Base-by-base conservation (phyloP, 2,329 filamentous ascomycete species). In the Epichloe amarillans region DNA sequence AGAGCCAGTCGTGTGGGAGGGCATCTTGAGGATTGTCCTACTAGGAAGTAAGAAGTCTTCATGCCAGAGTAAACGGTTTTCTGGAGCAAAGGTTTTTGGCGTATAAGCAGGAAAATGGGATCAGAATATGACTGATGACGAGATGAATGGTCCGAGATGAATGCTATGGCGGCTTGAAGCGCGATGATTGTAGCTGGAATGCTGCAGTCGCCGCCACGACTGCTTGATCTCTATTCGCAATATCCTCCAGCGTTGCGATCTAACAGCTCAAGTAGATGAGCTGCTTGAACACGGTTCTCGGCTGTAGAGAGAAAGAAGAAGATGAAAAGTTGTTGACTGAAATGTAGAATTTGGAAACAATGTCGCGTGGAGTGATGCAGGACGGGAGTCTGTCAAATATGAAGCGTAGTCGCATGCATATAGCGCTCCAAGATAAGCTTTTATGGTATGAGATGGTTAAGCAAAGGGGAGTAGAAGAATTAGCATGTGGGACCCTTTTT, bases 221-320 rank as follows among this genome's bases (percentile, higher is more conserved):
- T 56, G 55, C 53, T 47, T 51, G 44, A 50, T 33, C 36, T 50
- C 14, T 21, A 19, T 26, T 39, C 36, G 33, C 36, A 39, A 49
- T 48, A 41, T 46, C 11, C 53, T 56, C 55, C 55, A 56, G 55
- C 47, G 53, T 56, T 55, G 53, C 53, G 51, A 49, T 30, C 41
- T 50, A 21, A 41, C 48, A 55, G 54, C 54, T 50, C 54, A 52
- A n/a, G 14, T 10, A 14, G 15, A 35, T 54, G 54, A 55, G 52
- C 54, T 48, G 45, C 21, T 23, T 21, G 23, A 21, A 19, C 2
- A 38, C 10, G 15, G 2, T 26, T 44, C 15, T 3, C 2, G 14
- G 11, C 3, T 21, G 14, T n/a, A 14, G 17, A 7, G 8, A 2
- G 7, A 23, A 37, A n/a, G 33, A 37, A n/a, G 3, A 12, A 5